Conservation (phyloP, 116 monocot genomes). For the Cymodocea nodosa region DNA sequence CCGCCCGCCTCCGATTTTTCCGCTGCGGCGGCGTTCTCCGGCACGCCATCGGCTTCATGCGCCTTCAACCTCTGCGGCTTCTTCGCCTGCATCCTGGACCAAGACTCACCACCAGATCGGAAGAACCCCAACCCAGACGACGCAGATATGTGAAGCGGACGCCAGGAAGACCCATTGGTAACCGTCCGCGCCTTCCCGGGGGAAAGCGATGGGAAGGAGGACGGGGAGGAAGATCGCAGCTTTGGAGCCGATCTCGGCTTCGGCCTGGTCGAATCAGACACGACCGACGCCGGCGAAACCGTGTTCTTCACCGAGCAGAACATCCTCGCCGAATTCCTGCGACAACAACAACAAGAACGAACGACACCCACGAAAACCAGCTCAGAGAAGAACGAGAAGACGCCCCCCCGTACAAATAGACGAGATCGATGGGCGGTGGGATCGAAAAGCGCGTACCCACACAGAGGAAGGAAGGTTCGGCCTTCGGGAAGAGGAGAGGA, state of each 20-base stretch:
- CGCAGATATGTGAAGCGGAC: slow-evolving; percentile 8
- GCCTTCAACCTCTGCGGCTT: slow-evolving; percentile 7
- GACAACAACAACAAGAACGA: no score
- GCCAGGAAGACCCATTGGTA: not conserved
- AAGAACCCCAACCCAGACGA: slow-evolving; percentile 3
- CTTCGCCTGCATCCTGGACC: not conserved
- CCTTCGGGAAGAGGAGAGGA: no score
- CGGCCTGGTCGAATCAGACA: slow-evolving; percentile 1
- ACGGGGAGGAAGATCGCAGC: not conserved
- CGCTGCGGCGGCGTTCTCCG: not conserved
- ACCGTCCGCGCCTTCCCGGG: not conserved
- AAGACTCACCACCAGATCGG: slow-evolving; percentile 4
- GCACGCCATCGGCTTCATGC: slow-evolving; percentile 19
- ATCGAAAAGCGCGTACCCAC: no score
- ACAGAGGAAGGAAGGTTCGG: no score
- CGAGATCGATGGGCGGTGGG: no score
- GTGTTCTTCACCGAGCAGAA: slow-evolving; percentile 20
- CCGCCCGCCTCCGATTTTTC: slow-evolving; percentile 23
- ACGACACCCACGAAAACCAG: no score
- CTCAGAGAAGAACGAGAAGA: no score
- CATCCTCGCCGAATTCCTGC: slow-evolving; percentile 1
- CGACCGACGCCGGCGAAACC: slow-evolving; percentile 6
- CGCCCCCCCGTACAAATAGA: no score
- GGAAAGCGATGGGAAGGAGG: not conserved
- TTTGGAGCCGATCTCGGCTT: not conserved